phyloP scores from a whole-genome alignment of 2,329 filamentous ascomycete species.

The Tolypocladium amazonense region DNA sequence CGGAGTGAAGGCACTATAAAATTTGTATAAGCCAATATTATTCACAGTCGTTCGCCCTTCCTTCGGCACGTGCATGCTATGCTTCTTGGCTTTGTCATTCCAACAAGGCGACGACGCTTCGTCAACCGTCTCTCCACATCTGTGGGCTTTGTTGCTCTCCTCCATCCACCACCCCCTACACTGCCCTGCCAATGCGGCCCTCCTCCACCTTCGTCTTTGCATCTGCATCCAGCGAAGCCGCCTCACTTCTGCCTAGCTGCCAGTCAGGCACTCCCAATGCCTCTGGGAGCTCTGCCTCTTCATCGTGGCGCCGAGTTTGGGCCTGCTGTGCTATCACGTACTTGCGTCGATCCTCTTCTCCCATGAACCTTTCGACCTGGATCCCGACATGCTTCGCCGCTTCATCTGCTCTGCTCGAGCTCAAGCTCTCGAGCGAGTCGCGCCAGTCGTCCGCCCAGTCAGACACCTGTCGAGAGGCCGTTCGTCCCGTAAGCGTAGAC shows the following conservation, averaged over 20 bases:
- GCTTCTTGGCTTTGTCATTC: neutral
- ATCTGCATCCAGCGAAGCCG: neutral
- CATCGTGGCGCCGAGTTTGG: slow-evolving; percentile 22
- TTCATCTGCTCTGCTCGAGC: slow-evolving; percentile 43
- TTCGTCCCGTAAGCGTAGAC: slow-evolving; percentile 10
- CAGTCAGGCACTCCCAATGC: neutral
- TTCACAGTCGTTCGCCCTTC: too few relatives aligned
- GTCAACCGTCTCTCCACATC: too few relatives aligned
- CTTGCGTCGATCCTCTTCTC: slow-evolving; percentile 63
- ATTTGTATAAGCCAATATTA: too few relatives aligned
- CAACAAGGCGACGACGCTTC: too few relatives aligned
- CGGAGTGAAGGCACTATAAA: too few relatives aligned
- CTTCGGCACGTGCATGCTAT: too few relatives aligned
- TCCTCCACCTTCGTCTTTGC: neutral
- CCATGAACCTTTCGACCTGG: slow-evolving; percentile 66
- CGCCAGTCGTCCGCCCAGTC: slow-evolving; percentile 15
- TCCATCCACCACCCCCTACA: neutral
- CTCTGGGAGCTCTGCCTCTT: neutral
- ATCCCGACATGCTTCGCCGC: slow-evolving; percentile 16
- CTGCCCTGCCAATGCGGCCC: neutral
- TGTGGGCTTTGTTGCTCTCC: neutral
- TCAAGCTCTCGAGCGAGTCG: slow-evolving; percentile 57
- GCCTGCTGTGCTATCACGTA: slow-evolving; percentile 58
- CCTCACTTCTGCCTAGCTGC: neutral
- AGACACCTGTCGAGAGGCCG: neutral